phyloP scores from a whole-genome alignment of 148 eudicot genomes.

The Amaranthus hypochondriacus region DNA sequence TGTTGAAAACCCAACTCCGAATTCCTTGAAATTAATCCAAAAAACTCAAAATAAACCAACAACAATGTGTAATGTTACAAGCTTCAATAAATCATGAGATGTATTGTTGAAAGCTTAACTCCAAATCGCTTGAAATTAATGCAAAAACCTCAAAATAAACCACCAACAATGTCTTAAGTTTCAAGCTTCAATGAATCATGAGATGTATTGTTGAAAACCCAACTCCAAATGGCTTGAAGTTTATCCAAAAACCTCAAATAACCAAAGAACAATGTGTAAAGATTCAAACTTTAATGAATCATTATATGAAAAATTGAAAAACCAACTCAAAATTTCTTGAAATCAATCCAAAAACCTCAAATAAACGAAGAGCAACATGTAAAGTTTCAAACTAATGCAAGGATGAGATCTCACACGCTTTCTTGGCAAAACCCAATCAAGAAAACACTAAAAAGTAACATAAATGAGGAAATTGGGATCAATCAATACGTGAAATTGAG shows the following conservation, averaged over 20 bases:
- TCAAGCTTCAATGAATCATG: no score
- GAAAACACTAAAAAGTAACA: background rate
- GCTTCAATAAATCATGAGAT: no score
- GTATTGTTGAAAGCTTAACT: background rate
- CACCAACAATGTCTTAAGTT: background rate
- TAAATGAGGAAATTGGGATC: constrained; percentile 10
- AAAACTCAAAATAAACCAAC: background rate
- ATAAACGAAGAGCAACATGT: background rate
- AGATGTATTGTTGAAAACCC: background rate
- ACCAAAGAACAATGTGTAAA: background rate
- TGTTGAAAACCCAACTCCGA: no score
- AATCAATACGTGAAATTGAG: constrained; percentile 20
- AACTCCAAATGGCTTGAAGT: background rate
- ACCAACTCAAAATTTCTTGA: background rate
- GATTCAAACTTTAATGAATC: background rate
- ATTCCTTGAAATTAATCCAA: constrained; percentile 3
- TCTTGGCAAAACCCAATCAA: background rate
- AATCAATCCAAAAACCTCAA: constrained; percentile 7
- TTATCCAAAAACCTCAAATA: background rate
- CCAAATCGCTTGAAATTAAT: background rate
- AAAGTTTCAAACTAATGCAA: constrained; percentile 16
- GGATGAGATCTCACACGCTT: constrained; percentile 20
- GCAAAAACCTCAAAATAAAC: background rate
- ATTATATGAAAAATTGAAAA: no score
- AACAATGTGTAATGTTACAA: background rate